Evolutionary conservation across 1,284 basidiomycete genomes (phyloP), one percentile per base, ranked within the genome.

Genomic region (Fomitopsis pinicola): DNA sequence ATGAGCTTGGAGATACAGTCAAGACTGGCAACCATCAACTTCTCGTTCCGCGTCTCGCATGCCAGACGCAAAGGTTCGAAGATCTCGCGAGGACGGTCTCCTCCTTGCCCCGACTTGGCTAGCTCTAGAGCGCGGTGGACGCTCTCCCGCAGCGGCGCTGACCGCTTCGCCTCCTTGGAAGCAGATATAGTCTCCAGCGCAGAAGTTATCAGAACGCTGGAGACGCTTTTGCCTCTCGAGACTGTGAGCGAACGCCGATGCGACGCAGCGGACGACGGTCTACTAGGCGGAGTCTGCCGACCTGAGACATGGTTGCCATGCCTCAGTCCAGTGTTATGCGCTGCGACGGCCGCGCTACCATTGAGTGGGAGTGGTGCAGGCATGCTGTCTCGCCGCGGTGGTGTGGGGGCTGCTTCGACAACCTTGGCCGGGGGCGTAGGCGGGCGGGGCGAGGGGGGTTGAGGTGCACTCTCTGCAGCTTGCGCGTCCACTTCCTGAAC

Each of bases 1-100:
- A 98, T 92, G 67, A 98, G 86, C 76, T 98, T 98, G 55, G 94
- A 92, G 62, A 97, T 94, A 69, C 96, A 95, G 75, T 98, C 96
- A 72, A 98, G 80, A 66, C 95, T 95, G 26, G 94, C 93, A 69
- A 97, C 92, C 87, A 95, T 92, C 38, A 97, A 83, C 68, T 94
- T 94, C 72, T 97, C 94, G 65, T 83, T 92, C 58, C 89, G 85
- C 1, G 95, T 97, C 78, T 98, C 95, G 76, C 95, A 98, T 14
- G 95, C 96, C 57, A 98, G 80, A 58, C 93, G 86, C 59, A 98
- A 81, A 15, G 96, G 95, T 71, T 97, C 93, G 70, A 98, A 95
- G 59, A 97, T 92, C 71, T 95, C 91, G 63, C 92, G 82, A 42
- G 92, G 92, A 69, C 77, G 81, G 68, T 90, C 87, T 35, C 85